Evolutionary conservation across 148 eudicot genomes (phyloP), one percentile per base, ranked within the genome.

Genomic region (Vaccinium macrocarpon): DNA sequence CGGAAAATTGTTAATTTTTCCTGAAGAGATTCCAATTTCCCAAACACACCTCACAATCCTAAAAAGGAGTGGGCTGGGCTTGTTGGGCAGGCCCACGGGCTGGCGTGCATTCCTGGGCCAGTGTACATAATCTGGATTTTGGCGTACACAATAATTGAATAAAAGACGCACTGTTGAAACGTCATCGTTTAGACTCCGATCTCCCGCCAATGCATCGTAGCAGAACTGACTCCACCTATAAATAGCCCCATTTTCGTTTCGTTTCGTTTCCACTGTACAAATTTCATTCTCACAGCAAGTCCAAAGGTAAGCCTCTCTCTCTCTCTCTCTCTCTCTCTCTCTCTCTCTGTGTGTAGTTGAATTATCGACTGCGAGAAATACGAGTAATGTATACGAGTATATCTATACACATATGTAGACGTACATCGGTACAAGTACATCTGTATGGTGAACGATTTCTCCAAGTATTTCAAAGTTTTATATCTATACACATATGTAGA

Each of bases 321-420:
- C 75, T 70, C 75, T 70, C 74, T 27, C 74, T 70, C 74, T 70
- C 74, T 27, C 74, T 70, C 46, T 29, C 75, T 70, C 75, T 70
- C 74, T 27, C 74, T 70, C 74, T 70, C 74, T 27, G 46, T 70
- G 14, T 25, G 6, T 2, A 14, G 19, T 71, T 71, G 75, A 71
- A 71, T 32, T 48, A 48, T 46, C 11, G 42, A 42, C 9, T 46
- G 6, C 52, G 27, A 46, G 52, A 32, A 46, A 74, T 10, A 46
- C 18, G 51, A 73, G 23, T 32, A 32, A 32, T 32, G 35, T 32
- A 32, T 32, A 32, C 35, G 35, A 32, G 35, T 5, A 38, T 2
- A 18, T 72, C 9, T 71, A 38, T 3, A 35, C 49, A 72, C 16
- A 29, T 11, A 29, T 29, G 32, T 29, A 29, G 32, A 29, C 32